Percentiles rank a stretch among this genome's conserved stretches.
Conservation (phyloP, 345 rosid species). For the Adansonia digitata region DNA sequence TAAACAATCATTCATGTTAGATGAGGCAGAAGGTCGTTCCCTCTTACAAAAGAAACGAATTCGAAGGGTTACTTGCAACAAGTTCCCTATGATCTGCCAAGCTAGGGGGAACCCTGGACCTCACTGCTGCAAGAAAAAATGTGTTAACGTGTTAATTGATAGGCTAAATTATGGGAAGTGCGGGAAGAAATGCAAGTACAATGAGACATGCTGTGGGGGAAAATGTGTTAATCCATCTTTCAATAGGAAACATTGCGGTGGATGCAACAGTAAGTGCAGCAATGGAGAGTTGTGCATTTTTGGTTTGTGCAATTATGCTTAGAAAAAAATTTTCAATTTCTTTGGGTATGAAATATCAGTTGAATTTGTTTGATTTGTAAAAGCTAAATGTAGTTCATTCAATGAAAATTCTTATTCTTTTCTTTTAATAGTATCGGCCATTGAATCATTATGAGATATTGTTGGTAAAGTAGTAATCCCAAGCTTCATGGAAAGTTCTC, state of each 20-base stretch:
- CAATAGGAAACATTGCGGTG: constrained; percentile 27
- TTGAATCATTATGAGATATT: background rate
- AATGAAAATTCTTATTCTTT: background rate
- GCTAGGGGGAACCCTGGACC: constrained; percentile 6
- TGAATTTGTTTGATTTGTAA: background rate
- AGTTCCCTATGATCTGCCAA: background rate
- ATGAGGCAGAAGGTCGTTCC: background rate
- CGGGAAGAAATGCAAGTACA: constrained; percentile 38
- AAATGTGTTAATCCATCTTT: constrained; percentile 34
- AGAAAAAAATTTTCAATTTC: background rate
- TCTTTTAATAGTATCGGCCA: background rate
- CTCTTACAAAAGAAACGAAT: background rate
- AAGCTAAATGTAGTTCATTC: background rate
- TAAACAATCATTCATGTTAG: background rate
- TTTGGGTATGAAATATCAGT: background rate
- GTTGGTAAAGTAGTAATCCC: too few relatives aligned
- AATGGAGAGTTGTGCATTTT: constrained; percentile 30
- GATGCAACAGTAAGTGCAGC: constrained; percentile 20
- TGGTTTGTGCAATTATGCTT: constrained; percentile 38
- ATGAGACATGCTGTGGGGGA: constrained; percentile 35
- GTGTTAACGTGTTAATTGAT: constrained; percentile 23
- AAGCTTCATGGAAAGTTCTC: too few relatives aligned
- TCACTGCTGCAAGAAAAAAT: constrained; percentile 14
- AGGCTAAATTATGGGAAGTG: constrained; percentile 34
- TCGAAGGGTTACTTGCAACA: background rate